Evolutionary conservation across 139 green algal species (phyloP).

Genomic region (Limnomonas spitsbergensis): DNA sequence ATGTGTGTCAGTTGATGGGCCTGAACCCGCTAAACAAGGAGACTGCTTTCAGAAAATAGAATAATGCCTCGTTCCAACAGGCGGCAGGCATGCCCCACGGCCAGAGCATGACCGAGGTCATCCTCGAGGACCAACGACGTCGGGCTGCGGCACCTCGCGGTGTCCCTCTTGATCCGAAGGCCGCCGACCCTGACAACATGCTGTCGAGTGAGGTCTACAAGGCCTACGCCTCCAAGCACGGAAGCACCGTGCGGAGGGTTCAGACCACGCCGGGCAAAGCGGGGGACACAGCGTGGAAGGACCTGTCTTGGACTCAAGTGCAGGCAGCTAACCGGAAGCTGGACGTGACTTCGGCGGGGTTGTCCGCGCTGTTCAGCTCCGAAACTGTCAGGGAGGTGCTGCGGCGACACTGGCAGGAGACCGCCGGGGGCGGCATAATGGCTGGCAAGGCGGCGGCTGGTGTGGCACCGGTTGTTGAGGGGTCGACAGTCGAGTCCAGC

Average conservation of each 20-base stretch:
- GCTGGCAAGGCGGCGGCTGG: no score
- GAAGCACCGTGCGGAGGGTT: neutral
- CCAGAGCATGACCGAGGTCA: neutral
- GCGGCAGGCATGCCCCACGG: neutral
- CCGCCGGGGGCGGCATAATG: no score
- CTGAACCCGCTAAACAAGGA: no score
- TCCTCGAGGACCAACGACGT: neutral
- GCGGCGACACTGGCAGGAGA: neutral
- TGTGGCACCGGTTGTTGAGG: no score
- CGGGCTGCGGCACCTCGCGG: no score
- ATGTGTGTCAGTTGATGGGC: no score
- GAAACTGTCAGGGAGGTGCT: neutral
- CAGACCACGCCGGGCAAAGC: neutral
- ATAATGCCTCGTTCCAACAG: no score
- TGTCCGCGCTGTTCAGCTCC: neutral
- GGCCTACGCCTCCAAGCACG: neutral
- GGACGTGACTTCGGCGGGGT: neutral
- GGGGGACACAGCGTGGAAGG: neutral
- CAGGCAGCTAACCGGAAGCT: neutral
- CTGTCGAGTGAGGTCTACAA: neutral
- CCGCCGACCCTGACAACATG: neutral
- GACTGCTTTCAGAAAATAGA: no score
- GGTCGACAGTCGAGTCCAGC: no score
- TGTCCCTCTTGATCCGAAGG: no score
- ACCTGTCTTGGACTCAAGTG: neutral